Conservation (phyloP, 768 basidiomycete genomes). For the Clavaria fumosa region DNA sequence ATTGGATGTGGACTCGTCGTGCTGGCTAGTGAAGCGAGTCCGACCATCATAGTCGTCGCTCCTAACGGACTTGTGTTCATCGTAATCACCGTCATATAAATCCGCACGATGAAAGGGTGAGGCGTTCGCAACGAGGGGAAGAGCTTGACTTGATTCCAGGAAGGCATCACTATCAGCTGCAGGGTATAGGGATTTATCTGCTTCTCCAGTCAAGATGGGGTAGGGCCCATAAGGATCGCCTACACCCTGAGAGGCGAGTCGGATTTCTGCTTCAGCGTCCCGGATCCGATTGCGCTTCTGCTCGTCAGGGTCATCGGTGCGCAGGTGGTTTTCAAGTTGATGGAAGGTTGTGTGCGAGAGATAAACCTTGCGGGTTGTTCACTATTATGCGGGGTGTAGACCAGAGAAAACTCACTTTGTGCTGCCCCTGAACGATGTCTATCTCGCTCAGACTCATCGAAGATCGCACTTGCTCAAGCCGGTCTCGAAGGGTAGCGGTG, state of each 20-base stretch:
- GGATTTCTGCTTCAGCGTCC: constrained; percentile 60
- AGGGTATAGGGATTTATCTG: constrained; percentile 23
- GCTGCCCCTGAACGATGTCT: constrained; percentile 70
- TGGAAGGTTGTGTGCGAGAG: constrained; percentile 79
- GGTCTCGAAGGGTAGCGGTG: constrained; percentile 46
- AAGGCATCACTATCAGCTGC: constrained; percentile 37
- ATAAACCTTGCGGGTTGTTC: constrained; percentile 48
- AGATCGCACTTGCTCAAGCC: constrained; percentile 41
- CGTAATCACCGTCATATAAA: constrained; percentile 64
- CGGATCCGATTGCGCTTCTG: constrained; percentile 66
- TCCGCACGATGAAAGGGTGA: constrained; percentile 71
- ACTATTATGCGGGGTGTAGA: not conserved
- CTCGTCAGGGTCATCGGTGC: constrained; percentile 74
- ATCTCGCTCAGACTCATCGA: constrained; percentile 43
- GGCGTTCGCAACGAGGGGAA: constrained; percentile 74
- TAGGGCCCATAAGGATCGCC: constrained; percentile 74
- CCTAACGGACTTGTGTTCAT: constrained; percentile 56
- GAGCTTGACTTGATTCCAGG: constrained; percentile 47
- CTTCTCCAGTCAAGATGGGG: constrained; percentile 33
- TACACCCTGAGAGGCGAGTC: constrained; percentile 38
- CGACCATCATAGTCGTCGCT: constrained; percentile 72
- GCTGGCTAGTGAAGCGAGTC: constrained; percentile 61
- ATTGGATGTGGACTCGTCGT: constrained; percentile 65
- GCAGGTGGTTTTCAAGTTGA: constrained; percentile 72
- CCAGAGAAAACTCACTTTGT: constrained; percentile 43